Conservation (phyloP, 257 asterid species). For the Jasminum sambac region DNA sequence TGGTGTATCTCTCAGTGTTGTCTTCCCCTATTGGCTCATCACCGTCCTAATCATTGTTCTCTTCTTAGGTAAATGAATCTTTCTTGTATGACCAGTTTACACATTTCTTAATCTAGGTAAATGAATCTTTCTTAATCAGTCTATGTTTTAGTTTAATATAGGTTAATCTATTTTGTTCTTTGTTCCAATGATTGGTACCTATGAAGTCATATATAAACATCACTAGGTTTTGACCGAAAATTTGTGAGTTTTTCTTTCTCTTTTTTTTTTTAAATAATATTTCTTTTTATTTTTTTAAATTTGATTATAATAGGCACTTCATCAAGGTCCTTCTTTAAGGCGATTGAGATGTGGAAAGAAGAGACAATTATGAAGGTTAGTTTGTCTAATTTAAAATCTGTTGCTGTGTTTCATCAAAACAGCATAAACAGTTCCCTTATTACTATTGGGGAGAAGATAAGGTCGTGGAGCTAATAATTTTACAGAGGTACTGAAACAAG, state of each 20-base stretch:
- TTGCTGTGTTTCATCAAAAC: neutral
- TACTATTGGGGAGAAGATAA: neutral
- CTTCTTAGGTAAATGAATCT: conserved; percentile 63
- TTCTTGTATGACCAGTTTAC: neutral
- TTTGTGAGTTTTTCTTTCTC: neutral
- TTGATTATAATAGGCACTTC: conserved; percentile 74
- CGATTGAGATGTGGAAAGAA: conserved; percentile 95
- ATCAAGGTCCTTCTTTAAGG: conserved; percentile 80
- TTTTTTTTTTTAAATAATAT: conserved; percentile 6
- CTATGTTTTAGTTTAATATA: too few species aligned
- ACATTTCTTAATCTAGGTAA: neutral
- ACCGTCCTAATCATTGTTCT: conserved; percentile 82
- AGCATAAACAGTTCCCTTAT: neutral
- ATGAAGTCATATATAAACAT: neutral
- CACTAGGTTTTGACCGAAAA: neutral
- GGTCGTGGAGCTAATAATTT: neutral
- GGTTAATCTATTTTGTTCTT: too few species aligned
- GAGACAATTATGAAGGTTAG: conserved; percentile 73
- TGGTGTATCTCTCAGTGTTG: conserved; percentile 90
- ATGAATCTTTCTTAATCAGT: too few species aligned
- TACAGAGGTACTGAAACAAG: neutral
- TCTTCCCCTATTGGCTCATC: conserved; percentile 97
- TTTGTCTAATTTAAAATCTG: neutral
- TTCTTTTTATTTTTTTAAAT: too few species aligned
- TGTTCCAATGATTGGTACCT: neutral